phyloP scores from a whole-genome alignment of 306 rosid species.

The Cucumis hystrix region DNA sequence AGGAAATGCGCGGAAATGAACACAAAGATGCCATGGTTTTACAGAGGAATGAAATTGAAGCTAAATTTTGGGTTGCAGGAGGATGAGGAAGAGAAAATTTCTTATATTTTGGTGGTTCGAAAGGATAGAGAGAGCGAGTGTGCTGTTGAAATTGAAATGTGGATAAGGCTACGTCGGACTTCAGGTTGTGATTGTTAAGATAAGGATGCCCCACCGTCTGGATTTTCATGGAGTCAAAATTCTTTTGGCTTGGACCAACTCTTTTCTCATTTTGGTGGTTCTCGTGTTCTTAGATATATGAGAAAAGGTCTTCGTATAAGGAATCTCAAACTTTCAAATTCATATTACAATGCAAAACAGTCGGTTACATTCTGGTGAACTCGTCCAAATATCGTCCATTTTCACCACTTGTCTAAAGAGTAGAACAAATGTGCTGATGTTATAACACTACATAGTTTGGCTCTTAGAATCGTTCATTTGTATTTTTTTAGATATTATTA shows the following conservation, averaged over 20 bases:
- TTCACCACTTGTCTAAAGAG: too few species aligned
- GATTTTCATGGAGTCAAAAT: background rate
- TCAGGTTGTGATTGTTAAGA: conserved; percentile 23
- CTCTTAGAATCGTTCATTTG: too few species aligned
- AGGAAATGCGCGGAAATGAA: background rate
- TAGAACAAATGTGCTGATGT: too few species aligned
- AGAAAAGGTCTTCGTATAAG: too few species aligned
- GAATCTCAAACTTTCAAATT: too few species aligned
- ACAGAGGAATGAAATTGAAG: background rate
- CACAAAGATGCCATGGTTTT: background rate
- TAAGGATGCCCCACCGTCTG: conserved; percentile 31
- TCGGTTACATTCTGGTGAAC: too few species aligned
- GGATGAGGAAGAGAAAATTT: background rate
- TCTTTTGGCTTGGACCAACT: background rate
- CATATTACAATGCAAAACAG: too few species aligned
- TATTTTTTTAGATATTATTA: too few species aligned
- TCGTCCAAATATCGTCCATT: too few species aligned
- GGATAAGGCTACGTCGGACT: conserved; percentile 61
- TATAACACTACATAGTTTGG: too few species aligned
- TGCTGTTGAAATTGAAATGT: background rate
- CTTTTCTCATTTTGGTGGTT: background rate
- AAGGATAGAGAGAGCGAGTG: conserved; percentile 3
- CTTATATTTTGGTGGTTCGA: background rate
- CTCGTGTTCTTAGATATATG: too few species aligned
- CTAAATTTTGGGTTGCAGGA: background rate